These are phyloP conservation scores for Sicyos edulis DNA, from an alignment of 306 rosid genomes.

Conservation along the genomic window DNA sequence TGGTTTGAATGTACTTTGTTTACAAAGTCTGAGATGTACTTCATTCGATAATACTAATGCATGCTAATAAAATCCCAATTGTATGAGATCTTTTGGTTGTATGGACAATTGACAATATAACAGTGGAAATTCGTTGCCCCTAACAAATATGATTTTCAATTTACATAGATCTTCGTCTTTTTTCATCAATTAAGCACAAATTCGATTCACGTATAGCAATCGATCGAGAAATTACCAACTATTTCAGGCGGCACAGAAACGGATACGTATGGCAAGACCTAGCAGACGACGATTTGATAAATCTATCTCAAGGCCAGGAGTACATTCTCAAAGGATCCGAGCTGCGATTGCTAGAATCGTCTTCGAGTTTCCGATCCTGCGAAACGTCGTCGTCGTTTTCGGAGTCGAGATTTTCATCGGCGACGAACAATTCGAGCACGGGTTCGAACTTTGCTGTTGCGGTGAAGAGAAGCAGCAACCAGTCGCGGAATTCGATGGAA, in stretches of 20 bases:
- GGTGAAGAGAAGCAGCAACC: conserved; percentile 26
- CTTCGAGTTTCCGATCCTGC: conserved; percentile 36
- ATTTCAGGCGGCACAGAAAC: conserved; percentile 42
- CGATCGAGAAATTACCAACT: background rate
- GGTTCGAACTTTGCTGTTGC: conserved; percentile 28
- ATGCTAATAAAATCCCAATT: too few species aligned
- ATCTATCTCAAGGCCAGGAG: conserved; percentile 52
- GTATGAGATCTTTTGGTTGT: too few species aligned
- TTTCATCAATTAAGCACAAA: conserved; percentile 20
- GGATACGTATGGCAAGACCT: conserved; percentile 77
- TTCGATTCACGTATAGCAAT: background rate
- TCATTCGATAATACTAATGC: too few species aligned
- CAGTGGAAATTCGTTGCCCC: too few species aligned
- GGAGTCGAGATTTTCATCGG: conserved; percentile 37
- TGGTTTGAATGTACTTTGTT: too few species aligned
- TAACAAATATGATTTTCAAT: background rate
- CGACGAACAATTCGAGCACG: conserved; percentile 36
- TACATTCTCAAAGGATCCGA: conserved; percentile 57
- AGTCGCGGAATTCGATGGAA: conserved; percentile 26
- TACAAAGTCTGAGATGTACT: too few species aligned
- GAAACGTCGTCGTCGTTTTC: conserved; percentile 39
- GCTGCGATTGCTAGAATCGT: conserved; percentile 26
- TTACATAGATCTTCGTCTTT: background rate
- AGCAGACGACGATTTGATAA: conserved; percentile 45
- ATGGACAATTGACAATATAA: too few species aligned